Base-by-base conservation (phyloP, 2,329 filamentous ascomycete genomes). In the Talaromyces albobiverticillius region DNA sequence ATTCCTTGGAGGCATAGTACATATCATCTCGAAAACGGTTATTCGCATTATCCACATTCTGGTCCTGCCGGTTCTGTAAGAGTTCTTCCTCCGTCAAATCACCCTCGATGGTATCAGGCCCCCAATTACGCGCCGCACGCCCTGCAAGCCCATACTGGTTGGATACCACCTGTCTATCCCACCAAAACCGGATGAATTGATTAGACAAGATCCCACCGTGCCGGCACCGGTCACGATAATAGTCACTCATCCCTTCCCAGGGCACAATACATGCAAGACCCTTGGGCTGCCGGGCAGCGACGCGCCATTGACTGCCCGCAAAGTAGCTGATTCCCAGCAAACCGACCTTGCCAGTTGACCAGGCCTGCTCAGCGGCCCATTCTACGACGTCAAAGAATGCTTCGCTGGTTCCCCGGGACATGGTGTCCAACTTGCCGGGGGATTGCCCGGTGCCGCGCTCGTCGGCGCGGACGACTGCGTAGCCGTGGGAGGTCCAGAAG, bases 171-270 rank as follows among this genome's bases (percentile, higher is more conserved):
- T 87, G 84, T 0, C 83, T 76, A 61, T 86, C 78, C 84, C 84
- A 87, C 85, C 84, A 88, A 61, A 85, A 82, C 11, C 70, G 63
- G 60, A 87, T 85, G 60, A 85, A 85, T 0, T 63, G 65, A 59
- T 84, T 79, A 0, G 81, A 82, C 2, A 84, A 64, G 43, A 86
- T 86, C 0, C 83, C 83, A 1, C 83, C 83, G 54, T 86, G 83
- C 0, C 82, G 75, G 58, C 80, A 83, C 1, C 82, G 71, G 57
- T 86, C 83, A 1, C 79, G 72, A 58, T 80, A 82, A 58, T 80
- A 81, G 56, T 82, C 79, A 0, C 73, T 76, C 78, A 81, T 81
- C 3, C 79, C 79, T 60, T 82, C 80, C 79, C 79, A 82, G 0
- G 79, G 79, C 43, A 82, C 72, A 4, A 82, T 78, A 13, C 75